phyloP scores from a whole-genome alignment of 2,329 filamentous ascomycete species.

The Pseudocercospora crystallina region DNA sequence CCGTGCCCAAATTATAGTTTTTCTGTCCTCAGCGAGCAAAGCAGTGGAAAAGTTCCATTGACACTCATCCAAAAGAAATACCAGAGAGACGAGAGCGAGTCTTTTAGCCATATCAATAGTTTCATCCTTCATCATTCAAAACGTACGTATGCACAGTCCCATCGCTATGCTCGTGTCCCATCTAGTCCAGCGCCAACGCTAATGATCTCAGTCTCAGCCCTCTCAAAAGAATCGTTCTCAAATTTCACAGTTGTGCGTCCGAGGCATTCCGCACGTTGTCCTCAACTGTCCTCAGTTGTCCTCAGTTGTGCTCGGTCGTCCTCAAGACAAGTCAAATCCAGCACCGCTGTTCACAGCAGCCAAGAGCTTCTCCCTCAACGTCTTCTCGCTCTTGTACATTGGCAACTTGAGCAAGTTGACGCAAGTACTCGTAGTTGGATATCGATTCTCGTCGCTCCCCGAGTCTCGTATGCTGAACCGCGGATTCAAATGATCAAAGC shows the following conservation, averaged over 20 bases:
- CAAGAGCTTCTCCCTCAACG: conserved; percentile 75
- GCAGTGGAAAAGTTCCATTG: too few species aligned
- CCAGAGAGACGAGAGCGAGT: too few species aligned
- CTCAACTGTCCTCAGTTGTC: too few species aligned
- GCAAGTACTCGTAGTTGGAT: conserved; percentile 94
- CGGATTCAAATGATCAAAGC: conserved; percentile 82
- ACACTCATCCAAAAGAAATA: too few species aligned
- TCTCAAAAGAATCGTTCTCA: background rate
- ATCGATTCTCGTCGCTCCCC: conserved; percentile 69
- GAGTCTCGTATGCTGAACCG: conserved; percentile 87
- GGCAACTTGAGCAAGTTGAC: conserved; percentile 94
- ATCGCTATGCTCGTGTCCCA: background rate
- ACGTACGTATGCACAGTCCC: too few species aligned
- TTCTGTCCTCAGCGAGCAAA: too few species aligned
- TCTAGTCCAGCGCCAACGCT: conserved; percentile 7
- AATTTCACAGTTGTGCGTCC: too few species aligned
- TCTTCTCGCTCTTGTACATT: conserved; percentile 66
- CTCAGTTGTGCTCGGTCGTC: too few species aligned
- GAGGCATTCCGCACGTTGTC: too few species aligned
- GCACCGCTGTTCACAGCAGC: conserved; percentile 89
- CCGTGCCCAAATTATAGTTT: too few species aligned
- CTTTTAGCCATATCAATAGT: too few species aligned
- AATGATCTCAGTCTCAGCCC: background rate
- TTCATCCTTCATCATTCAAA: too few species aligned
- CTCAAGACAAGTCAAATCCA: conserved; percentile 80